Conservation (phyloP, 306 rosid genomes). For the Cucumis melo region DNA sequence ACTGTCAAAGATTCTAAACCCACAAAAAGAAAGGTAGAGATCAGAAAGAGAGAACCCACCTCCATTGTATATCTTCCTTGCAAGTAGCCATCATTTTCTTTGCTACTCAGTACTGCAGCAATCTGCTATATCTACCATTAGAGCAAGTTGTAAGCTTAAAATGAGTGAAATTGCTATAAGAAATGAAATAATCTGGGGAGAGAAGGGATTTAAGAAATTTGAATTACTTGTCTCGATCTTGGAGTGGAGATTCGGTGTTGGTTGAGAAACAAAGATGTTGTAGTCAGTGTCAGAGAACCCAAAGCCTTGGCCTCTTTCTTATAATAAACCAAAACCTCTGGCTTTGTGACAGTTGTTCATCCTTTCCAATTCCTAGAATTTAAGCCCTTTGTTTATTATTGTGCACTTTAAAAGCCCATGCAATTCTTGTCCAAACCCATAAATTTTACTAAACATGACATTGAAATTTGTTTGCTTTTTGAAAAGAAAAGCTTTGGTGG, state of each 20-base stretch:
- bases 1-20: neutral
- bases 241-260: neutral
- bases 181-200: constrained; percentile 1
- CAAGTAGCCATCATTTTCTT: constrained; percentile 12
- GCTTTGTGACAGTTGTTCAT: constrained; percentile 1
- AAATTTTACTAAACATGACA: neutral
- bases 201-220: neutral
- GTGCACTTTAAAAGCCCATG: constrained; percentile 1
- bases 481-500: neutral
- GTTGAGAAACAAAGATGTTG: constrained; percentile 20
- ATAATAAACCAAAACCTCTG: constrained; percentile 8
- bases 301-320: constrained; percentile 19
- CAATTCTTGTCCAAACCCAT: neutral
- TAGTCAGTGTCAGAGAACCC: constrained; percentile 15
- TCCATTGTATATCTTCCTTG: constrained; percentile 26
- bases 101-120: neutral
- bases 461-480: neutral
- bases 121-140: neutral
- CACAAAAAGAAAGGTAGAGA: neutral
- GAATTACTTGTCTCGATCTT: neutral
- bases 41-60: constrained; percentile 23
- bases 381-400: neutral
- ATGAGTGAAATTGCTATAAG: neutral
- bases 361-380: neutral
- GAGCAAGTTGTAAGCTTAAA: neutral